Base-by-base conservation (phyloP, 2,329 filamentous ascomycete genomes). In the Penicillium verrucosum region DNA sequence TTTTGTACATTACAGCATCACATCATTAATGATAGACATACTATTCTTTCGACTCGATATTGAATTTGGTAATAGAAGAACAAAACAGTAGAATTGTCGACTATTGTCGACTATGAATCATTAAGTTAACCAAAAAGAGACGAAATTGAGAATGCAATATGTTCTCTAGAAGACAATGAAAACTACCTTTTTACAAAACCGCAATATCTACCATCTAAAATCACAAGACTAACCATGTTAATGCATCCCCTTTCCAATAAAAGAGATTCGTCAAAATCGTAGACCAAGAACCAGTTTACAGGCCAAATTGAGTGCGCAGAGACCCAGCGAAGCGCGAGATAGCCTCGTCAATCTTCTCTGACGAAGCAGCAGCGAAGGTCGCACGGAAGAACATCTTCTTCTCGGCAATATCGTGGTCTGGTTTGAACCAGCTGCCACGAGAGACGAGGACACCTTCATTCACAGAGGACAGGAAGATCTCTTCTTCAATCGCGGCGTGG, bases 351-450 rank as follows among this genome's bases (percentile, higher is more conserved):
- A 93, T 92, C 63, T 86, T 84, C 53, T 86, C 83, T 14, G 82
- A 80, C 12, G 84, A 86, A 2, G 92, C 92, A 37, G 92, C 87
- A 0, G 93, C 92, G 77, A 89, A 99, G 0, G 93, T 99, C 4
- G 90, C 86, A 51, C 94, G 84, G 80, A 97, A 95, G 78, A 90
- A 97, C 74, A 96, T 80, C 29, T 86, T 87, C 11, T 80, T 79
- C 49, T 80, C 78, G 51, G 76, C 72, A 11, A 78, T 80, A 46
- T 83, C 80, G 42, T 81, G 82, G 70, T 94, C 88, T 0, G 92
- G 89, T 57, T 85, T 83, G 81, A 97, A 99, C 92, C 92, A 99
- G 46, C 87, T 92, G 4, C 94, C 94, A 46, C 89, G 83, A 57
- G 89, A 91, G 2, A 94, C 81, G 44, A 99, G 81, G 5, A 94